A percentile compares a stretch with the other conserved stretches of the same genome.
Conservation (phyloP, 1,139 yeast genomes). For the Taphrina populina region DNA sequence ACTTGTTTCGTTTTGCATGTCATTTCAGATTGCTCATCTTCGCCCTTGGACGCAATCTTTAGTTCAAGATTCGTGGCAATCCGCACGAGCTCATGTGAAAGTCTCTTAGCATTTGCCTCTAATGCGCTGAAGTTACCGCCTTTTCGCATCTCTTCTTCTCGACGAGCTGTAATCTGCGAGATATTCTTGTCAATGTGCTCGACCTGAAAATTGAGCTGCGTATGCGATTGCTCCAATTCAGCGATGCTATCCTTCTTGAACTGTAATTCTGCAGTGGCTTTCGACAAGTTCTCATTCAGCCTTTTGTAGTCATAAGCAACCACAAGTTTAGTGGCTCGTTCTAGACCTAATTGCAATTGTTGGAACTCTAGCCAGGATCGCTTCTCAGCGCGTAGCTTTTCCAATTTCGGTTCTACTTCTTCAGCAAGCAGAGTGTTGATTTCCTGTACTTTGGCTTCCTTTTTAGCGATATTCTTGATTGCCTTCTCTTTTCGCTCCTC, state of each 20-base stretch:
- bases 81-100: constrained; percentile 68
- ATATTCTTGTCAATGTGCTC: constrained; percentile 62
- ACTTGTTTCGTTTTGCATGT: constrained; percentile 37
- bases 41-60: constrained; percentile 55
- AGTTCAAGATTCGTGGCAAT: constrained; percentile 63
- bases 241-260: constrained; percentile 33
- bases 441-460: constrained; percentile 78
- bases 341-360: constrained; percentile 77
- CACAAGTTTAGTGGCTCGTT: constrained; percentile 68
- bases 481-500: constrained; percentile 93
- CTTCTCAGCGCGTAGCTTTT: constrained; percentile 75
- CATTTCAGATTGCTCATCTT: no score
- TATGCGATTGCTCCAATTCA: constrained; percentile 44
- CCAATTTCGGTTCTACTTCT: constrained; percentile 91
- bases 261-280: constrained; percentile 43
- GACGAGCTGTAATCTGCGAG: constrained; percentile 54
- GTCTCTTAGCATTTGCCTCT: constrained; percentile 59
- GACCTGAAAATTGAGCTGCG: constrained; percentile 57
- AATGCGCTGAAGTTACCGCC: constrained; percentile 63
- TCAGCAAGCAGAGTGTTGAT: constrained; percentile 70
- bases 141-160: constrained; percentile 61
- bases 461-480: constrained; percentile 83
- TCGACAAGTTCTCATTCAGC: constrained; percentile 46
- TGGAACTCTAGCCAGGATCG: constrained; percentile 81
- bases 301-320: constrained; percentile 71